Percentiles rank a stretch among this genome's conserved stretches.
These are phyloP conservation scores for Chytriomyces confervae DNA, from an alignment of 192 early-diverging fungal genomes.

Conservation along the genomic window DNA sequence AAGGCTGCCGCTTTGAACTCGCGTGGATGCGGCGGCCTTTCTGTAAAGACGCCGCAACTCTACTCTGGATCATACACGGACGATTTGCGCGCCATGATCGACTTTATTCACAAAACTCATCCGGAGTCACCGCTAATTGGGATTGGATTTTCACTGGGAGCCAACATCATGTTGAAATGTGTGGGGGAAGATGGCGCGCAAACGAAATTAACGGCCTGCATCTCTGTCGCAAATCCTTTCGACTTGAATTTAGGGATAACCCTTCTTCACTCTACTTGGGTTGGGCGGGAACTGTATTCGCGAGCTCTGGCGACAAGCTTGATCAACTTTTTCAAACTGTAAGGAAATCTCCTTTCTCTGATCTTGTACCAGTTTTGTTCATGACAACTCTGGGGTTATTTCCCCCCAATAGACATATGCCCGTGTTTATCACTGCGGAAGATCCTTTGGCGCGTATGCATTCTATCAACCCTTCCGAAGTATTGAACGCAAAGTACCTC, in stretches of 20 bases:
- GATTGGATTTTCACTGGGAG: constrained; percentile 91
- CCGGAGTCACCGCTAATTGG: constrained; percentile 74
- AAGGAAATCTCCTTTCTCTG: constrained; percentile 19
- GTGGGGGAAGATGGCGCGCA: constrained; percentile 83
- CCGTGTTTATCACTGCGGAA: not conserved
- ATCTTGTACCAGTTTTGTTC: not conserved
- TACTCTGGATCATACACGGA: constrained; percentile 85
- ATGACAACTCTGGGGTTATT: too few relatives aligned
- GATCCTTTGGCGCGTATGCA: constrained; percentile 23
- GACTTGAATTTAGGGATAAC: constrained; percentile 67
- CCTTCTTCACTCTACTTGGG: constrained; percentile 56
- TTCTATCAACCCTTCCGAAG: constrained; percentile 49
- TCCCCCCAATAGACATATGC: not conserved
- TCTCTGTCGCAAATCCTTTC: constrained; percentile 88
- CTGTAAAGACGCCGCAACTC: constrained; percentile 76
- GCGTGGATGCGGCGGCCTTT: constrained; percentile 84
- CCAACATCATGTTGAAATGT: constrained; percentile 91
- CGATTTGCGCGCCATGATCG: constrained; percentile 62
- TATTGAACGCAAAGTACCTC: constrained; percentile 64
- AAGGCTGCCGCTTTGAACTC: constrained; percentile 86
- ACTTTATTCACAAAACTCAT: constrained; percentile 51
- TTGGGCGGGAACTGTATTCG: constrained; percentile 66
- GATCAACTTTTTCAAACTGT: constrained; percentile 49
- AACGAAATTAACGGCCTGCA: constrained; percentile 74
- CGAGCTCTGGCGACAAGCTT: constrained; percentile 63